Evolutionary conservation across 495 filamentous ascomycete genomes (phyloP).

Genomic region (Hypoxylon fuscum): DNA sequence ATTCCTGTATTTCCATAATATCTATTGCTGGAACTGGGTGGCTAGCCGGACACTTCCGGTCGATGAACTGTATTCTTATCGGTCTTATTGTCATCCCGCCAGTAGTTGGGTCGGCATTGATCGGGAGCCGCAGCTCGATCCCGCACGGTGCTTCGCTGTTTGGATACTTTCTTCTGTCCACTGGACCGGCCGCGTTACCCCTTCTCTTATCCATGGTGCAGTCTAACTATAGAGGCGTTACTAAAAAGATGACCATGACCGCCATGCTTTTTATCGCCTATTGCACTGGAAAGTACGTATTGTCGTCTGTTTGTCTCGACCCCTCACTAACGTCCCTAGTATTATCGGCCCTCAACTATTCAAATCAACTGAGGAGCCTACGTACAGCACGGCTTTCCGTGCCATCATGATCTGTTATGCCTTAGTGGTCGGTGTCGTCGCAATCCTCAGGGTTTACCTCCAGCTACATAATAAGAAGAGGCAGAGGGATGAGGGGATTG

Average conservation of each 20-base stretch:
- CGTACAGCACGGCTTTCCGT: conserved; percentile 57
- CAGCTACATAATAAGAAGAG: conserved; percentile 51
- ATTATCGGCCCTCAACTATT: conserved; percentile 50
- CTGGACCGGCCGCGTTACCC: conserved; percentile 44
- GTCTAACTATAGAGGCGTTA: conserved; percentile 74
- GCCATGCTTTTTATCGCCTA: conserved; percentile 71
- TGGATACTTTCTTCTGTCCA: conserved; percentile 48
- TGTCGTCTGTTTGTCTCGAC: no score
- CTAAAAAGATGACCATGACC: conserved; percentile 76
- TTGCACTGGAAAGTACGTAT: conserved; percentile 65
- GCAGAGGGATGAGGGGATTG: conserved; percentile 51
- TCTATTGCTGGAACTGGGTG: conserved; percentile 49
- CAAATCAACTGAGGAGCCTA: conserved; percentile 41
- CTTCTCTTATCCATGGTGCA: conserved; percentile 48
- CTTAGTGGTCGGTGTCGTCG: conserved; percentile 49
- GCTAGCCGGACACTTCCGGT: conserved; percentile 50
- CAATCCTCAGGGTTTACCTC: conserved; percentile 54
- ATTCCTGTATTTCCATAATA: conserved; percentile 44
- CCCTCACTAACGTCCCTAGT: conserved; percentile 16
- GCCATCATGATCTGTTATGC: conserved; percentile 64
- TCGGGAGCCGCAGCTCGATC: conserved; percentile 41
- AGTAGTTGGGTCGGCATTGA: conserved; percentile 51
- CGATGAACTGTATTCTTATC: conserved; percentile 51
- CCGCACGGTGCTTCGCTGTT: conserved; percentile 43
- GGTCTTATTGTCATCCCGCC: conserved; percentile 49